Percentiles rank a stretch among this genome's conserved stretches.
Conservation (phyloP, 1,284 basidiomycete species). For the Sanghuangporus baumii region DNA sequence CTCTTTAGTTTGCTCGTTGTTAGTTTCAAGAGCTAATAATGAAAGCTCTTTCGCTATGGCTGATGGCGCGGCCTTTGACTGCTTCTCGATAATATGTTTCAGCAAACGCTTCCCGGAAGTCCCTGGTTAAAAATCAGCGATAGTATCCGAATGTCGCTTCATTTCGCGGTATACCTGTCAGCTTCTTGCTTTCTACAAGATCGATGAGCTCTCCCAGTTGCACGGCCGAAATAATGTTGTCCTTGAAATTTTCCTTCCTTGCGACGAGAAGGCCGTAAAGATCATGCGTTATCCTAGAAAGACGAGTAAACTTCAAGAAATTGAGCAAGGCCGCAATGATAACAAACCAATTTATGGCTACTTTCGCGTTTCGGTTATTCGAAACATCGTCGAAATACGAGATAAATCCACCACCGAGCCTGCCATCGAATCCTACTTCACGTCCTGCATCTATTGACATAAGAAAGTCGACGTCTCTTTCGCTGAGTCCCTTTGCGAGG, state of each 20-base stretch:
- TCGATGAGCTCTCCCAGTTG: constrained; percentile 78
- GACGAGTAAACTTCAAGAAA: not conserved
- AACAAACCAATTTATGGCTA: constrained; percentile 80
- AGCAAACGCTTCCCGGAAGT: constrained; percentile 70
- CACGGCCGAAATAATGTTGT: constrained; percentile 52
- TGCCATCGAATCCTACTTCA: constrained; percentile 59
- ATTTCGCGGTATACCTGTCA: constrained; percentile 54
- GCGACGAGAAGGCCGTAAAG: constrained; percentile 72
- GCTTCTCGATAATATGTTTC: constrained; percentile 51
- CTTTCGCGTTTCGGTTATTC: constrained; percentile 54
- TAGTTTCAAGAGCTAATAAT: constrained; percentile 35
- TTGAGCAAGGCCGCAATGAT: not conserved
- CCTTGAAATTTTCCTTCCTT: constrained; percentile 52
- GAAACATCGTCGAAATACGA: constrained; percentile 73
- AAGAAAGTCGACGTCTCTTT: constrained; percentile 70
- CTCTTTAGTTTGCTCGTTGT: constrained; percentile 28
- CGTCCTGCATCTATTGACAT: constrained; percentile 64
- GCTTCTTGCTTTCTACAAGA: constrained; percentile 56
- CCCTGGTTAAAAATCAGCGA: constrained; percentile 33
- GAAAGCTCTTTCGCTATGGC: constrained; percentile 46
- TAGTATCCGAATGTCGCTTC: constrained; percentile 7
- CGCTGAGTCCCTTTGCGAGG: constrained; percentile 43
- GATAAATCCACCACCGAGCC: constrained; percentile 47
- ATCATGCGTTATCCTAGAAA: constrained; percentile 78
- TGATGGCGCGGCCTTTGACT: constrained; percentile 32